These are phyloP conservation scores for Mortierella alpina DNA, from an alignment of 192 early-diverging fungal genomes.

Conservation along the genomic window DNA sequence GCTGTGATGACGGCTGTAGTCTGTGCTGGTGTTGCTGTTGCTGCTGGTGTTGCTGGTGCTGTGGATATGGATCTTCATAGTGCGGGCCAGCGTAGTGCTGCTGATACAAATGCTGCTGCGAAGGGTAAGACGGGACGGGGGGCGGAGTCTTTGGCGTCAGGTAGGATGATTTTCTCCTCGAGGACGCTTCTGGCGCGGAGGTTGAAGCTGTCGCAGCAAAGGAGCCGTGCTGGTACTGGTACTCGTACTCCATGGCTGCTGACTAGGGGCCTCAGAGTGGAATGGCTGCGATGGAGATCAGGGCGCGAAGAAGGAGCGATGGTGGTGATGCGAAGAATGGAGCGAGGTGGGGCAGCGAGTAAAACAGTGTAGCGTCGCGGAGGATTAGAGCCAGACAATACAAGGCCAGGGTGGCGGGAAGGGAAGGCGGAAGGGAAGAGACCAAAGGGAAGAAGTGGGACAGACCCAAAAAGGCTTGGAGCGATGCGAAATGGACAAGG, in stretches of 20 bases:
- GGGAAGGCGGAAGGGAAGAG: neutral
- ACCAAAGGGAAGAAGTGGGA: neutral
- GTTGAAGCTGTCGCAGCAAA: conserved; percentile 9
- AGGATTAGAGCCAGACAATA: neutral
- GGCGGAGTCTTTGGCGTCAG: conserved; percentile 19
- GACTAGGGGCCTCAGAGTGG: too few species aligned
- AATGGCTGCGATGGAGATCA: too few species aligned
- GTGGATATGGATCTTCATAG: neutral
- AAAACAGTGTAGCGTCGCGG: neutral
- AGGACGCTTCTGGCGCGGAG: conserved; percentile 16
- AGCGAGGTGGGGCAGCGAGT: too few species aligned
- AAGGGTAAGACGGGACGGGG: conserved; percentile 1
- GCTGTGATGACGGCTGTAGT: neutral
- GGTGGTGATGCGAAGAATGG: too few species aligned
- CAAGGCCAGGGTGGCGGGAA: neutral
- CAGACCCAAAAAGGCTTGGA: too few species aligned
- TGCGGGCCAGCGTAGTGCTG: neutral
- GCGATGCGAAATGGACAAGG: too few species aligned
- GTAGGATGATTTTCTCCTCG: conserved; percentile 22
- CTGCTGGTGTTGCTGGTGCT: conserved; percentile 6
- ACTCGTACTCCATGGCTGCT: conserved; percentile 28
- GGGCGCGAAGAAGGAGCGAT: too few species aligned
- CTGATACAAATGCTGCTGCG: conserved; percentile 3
- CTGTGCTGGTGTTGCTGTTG: conserved; percentile 4
- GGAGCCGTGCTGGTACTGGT: conserved; percentile 17